phyloP scores from a whole-genome alignment of 129 eudicot species.

The Flaveria linearis region DNA sequence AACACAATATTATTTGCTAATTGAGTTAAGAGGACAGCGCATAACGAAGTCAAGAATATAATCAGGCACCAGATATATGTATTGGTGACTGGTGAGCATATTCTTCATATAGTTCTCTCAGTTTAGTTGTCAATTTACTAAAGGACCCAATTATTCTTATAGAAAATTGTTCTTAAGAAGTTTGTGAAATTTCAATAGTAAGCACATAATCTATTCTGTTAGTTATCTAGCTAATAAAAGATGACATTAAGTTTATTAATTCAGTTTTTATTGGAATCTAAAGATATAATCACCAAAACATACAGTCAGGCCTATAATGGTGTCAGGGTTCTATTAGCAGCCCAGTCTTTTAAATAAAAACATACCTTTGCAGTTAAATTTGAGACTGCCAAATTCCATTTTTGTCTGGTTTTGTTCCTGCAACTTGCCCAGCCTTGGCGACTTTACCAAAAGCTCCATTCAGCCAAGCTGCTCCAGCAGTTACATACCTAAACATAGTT shows the following conservation, averaged over 20 bases:
- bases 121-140: not conserved
- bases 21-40: not conserved
- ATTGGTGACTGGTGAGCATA: not conserved
- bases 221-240: not conserved
- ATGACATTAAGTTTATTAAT: not conserved
- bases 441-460: constrained; percentile 94
- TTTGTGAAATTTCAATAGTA: not conserved
- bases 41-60: not conserved
- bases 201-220: not conserved
- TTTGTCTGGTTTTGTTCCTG: constrained; percentile 87
- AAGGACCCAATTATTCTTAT: not conserved
- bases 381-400: constrained; percentile 78
- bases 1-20: constrained; percentile 3
- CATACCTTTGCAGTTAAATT: constrained; percentile 87
- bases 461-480: constrained; percentile 94
- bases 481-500: constrained; percentile 68
- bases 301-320: not conserved
- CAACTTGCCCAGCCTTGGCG: constrained; percentile 94
- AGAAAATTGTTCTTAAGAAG: not conserved
- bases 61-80: not conserved
- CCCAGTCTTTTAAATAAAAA: not conserved
- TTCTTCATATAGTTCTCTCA: not conserved
- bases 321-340: not conserved
- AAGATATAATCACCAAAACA: constrained; percentile 1
- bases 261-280: not conserved